Percentiles rank a stretch among this genome's conserved stretches.
Evolutionary conservation across 1,284 basidiomycete species (phyloP).

Genomic region (Ceraceosorus guamensis): DNA sequence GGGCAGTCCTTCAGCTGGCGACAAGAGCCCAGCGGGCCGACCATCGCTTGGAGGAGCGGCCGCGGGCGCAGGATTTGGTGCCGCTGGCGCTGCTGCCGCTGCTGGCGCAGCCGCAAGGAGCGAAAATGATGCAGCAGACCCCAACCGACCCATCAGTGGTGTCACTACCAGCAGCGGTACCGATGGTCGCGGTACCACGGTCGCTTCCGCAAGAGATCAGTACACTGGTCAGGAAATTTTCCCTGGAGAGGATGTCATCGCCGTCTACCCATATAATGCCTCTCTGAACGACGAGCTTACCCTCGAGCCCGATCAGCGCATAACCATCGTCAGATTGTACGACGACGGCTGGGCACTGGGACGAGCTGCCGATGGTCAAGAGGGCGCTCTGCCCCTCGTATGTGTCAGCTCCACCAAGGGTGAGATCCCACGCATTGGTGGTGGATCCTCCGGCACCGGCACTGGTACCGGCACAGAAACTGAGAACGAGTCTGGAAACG

Average conservation of each 20-base stretch:
- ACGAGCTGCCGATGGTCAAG: slow-evolving; percentile 19
- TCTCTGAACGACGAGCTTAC: slow-evolving; percentile 41
- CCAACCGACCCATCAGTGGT: slow-evolving; percentile 20
- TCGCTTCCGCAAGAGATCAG: slow-evolving; percentile 36
- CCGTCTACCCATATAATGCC: slow-evolving; percentile 44
- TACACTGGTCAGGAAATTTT: slow-evolving; percentile 41
- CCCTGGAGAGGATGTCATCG: slow-evolving; percentile 36
- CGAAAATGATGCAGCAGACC: neutral
- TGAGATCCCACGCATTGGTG: slow-evolving; percentile 6
- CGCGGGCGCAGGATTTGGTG: slow-evolving; percentile 19
- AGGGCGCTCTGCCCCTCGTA: slow-evolving; percentile 39
- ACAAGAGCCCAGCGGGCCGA: slow-evolving; percentile 7
- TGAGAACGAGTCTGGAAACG: slow-evolving; percentile 23
- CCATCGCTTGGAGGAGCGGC: slow-evolving; percentile 11
- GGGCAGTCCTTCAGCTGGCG: slow-evolving; percentile 1
- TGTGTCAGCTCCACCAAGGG: slow-evolving; percentile 37
- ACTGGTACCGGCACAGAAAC: slow-evolving; percentile 20
- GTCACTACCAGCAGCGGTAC: slow-evolving; percentile 29
- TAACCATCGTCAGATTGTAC: slow-evolving; percentile 35
- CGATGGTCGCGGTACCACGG: slow-evolving; percentile 36
- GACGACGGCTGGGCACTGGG: slow-evolving; percentile 43
- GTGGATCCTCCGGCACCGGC: slow-evolving; percentile 15
- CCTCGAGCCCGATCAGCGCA: slow-evolving; percentile 24
- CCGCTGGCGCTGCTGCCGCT: slow-evolving; percentile 11
- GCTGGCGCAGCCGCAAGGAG: slow-evolving; percentile 16